Base-by-base conservation (phyloP, 2,329 filamentous ascomycete genomes). In the Hirsutella rhossiliensis region DNA sequence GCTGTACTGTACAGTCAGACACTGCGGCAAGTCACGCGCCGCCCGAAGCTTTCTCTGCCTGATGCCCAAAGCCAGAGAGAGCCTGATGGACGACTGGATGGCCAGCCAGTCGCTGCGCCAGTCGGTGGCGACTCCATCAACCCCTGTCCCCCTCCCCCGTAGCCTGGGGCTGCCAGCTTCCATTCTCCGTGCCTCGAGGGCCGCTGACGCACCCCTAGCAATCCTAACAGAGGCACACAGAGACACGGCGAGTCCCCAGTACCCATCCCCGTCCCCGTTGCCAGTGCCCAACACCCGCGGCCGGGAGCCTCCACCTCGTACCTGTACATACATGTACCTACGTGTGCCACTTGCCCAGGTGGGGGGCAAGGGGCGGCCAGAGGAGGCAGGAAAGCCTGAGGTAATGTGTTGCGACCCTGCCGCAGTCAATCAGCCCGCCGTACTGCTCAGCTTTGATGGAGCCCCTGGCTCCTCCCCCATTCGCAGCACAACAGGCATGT, bases 381-480 rank as follows among this genome's bases (percentile, higher is more conserved):
- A 37, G 34, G 34, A 37, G 34, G 34, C 34, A 37, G 34, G 34
- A 37, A 37, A 17, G 34, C 34, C 34, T 37, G 34, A 37, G 34
- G 34, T 37, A 41, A 17, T 34, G 41, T 28, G 23, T 42, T 28
- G 32, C 41, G 31, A 34, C 41, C 41, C 30, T 27, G 31, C 23
- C 31, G 17, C 20, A 38, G 28, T 44, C 44, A 48, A 48, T 46
- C 37, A 43, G 42, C 11, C 29, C 34, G 31, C 23, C 13, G 36
- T 34, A 36, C 19, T 5, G 9, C 30, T 43, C 18, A 40, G 38
- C 12, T 38, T 44, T 42, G 32, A 37, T 41, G 46, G 46, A 42
- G 41, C 43, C 18, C 41, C 38, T 46, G 38, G 34, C 30, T 48
- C 31, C 31, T 31, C 39, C 34, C 36, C 46, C 40, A 43, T 43